These are phyloP conservation scores for Ophiognomonia clavigignenti-juglandacearum DNA, from an alignment of 2,329 filamentous ascomycete species.

Conservation along the genomic window DNA sequence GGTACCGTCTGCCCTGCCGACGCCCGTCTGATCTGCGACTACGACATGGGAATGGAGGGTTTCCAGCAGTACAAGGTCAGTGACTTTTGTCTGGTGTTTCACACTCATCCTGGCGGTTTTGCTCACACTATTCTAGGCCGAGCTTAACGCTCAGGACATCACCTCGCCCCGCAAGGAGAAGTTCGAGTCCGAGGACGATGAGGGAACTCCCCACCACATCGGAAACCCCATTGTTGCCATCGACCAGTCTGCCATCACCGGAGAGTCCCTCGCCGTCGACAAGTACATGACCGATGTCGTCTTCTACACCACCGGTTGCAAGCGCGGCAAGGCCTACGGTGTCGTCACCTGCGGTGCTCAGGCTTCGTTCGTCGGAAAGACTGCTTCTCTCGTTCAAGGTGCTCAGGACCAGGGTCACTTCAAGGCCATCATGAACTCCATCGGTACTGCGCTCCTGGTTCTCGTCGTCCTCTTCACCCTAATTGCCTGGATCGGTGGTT, in stretches of 20 bases:
- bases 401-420: conserved; percentile 71
- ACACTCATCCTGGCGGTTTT: not conserved
- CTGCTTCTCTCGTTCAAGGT: conserved; percentile 68
- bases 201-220: conserved; percentile 51
- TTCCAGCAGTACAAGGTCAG: conserved; percentile 24
- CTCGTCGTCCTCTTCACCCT: conserved; percentile 76
- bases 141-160: conserved; percentile 60
- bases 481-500: conserved; percentile 70
- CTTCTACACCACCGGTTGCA: conserved; percentile 79
- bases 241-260: conserved; percentile 77
- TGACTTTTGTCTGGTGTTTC: too few relatives aligned
- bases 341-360: conserved; percentile 63
- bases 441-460: conserved; percentile 68
- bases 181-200: conserved; percentile 50
- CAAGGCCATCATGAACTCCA: conserved; percentile 81
- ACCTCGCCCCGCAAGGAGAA: conserved; percentile 52
- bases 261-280: conserved; percentile 73
- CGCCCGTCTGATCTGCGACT: conserved; percentile 68
- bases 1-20: conserved; percentile 67
- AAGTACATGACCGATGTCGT: conserved; percentile 73
- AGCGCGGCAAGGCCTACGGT: conserved; percentile 72
- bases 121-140: conserved; percentile 32
- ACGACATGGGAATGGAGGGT: conserved; percentile 55
- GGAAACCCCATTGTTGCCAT: conserved; percentile 65
- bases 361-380: conserved; percentile 72